These are phyloP conservation scores for Ogataea paradorogensis DNA, from an alignment of 805 yeast genomes.

Conservation along the genomic window DNA sequence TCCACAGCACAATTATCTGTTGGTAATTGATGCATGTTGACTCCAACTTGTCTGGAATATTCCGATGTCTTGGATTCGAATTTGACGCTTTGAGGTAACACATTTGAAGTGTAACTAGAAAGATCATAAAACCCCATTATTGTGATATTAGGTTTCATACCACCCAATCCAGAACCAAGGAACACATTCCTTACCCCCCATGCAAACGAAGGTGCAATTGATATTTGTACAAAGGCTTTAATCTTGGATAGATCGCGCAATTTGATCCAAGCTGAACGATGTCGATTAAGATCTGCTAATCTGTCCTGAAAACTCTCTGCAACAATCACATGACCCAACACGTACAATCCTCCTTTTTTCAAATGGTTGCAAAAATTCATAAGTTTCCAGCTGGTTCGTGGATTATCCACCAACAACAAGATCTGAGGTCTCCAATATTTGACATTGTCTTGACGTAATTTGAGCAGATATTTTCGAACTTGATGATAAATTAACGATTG, in stretches of 20 bases:
- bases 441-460: slow-evolving; percentile 86
- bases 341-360: slow-evolving; percentile 92
- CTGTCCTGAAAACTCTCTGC: slow-evolving; percentile 60
- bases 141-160: slow-evolving; percentile 95
- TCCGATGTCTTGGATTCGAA: slow-evolving; percentile 26
- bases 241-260: slow-evolving; percentile 73
- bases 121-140: slow-evolving; percentile 86
- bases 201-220: slow-evolving; percentile 78
- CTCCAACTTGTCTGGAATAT: slow-evolving; percentile 25
- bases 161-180: slow-evolving; percentile 95
- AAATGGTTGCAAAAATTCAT: slow-evolving; percentile 90
- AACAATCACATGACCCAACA: slow-evolving; percentile 87
- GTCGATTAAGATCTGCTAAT: slow-evolving; percentile 65
- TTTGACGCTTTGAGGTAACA: slow-evolving; percentile 20
- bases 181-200: slow-evolving; percentile 96
- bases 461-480: slow-evolving; percentile 82
- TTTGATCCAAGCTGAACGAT: slow-evolving; percentile 78
- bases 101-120: slow-evolving; percentile 19
- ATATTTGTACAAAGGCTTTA: slow-evolving; percentile 93
- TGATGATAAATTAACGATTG: slow-evolving; percentile 95
- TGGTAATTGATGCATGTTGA: slow-evolving; percentile 24
- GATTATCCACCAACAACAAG: slow-evolving; percentile 82
- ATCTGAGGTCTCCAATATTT: slow-evolving; percentile 99
- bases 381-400: slow-evolving; percentile 87
- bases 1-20: slow-evolving; percentile 79